Percentiles rank a stretch among this genome's conserved stretches.
phyloP scores from a whole-genome alignment of 1,139 yeast genomes.

The Suhomyces terraborum region DNA sequence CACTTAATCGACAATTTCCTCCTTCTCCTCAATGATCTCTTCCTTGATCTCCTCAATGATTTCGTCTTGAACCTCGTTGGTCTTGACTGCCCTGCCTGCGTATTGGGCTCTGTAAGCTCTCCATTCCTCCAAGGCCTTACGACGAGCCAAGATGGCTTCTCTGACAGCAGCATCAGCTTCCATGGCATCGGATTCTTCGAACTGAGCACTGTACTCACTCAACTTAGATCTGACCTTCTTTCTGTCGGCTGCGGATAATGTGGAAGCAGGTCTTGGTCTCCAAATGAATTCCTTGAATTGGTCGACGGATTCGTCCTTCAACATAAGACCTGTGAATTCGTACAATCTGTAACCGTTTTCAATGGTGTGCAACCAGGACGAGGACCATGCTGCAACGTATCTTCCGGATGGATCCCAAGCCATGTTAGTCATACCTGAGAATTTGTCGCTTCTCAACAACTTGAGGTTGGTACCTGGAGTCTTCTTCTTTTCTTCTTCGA shows the following conservation, averaged over 20 bases:
- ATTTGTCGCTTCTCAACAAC: slow-evolving; percentile 63
- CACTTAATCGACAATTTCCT: slow-evolving; percentile 67
- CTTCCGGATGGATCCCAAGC: slow-evolving; percentile 98
- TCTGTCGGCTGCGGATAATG: slow-evolving; percentile 74
- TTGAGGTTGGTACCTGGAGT: slow-evolving; percentile 61
- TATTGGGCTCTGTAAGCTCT: slow-evolving; percentile 67
- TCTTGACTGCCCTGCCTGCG: slow-evolving; percentile 49
- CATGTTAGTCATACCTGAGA: slow-evolving; percentile 78
- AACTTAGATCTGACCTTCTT: slow-evolving; percentile 90
- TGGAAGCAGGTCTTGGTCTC: slow-evolving; percentile 94
- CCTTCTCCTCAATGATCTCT: slow-evolving; percentile 74
- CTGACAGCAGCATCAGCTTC: slow-evolving; percentile 92
- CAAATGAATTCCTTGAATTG: slow-evolving; percentile 88
- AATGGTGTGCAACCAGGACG: slow-evolving; percentile 78
- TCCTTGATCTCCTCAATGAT: slow-evolving; percentile 67
- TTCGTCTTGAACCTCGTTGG: slow-evolving; percentile 61
- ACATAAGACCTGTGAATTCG: slow-evolving; percentile 77
- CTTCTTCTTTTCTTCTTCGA: slow-evolving; percentile 57
- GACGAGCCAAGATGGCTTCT: slow-evolving; percentile 85
- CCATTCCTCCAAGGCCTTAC: slow-evolving; percentile 86
- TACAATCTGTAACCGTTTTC: slow-evolving; percentile 90
- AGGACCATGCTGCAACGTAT: slow-evolving; percentile 84
- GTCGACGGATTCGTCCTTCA: slow-evolving; percentile 76
- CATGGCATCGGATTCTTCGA: slow-evolving; percentile 95
- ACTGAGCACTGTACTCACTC: slow-evolving; percentile 87